phyloP scores from a whole-genome alignment of 306 rosid genomes.

The Prunus mume region DNA sequence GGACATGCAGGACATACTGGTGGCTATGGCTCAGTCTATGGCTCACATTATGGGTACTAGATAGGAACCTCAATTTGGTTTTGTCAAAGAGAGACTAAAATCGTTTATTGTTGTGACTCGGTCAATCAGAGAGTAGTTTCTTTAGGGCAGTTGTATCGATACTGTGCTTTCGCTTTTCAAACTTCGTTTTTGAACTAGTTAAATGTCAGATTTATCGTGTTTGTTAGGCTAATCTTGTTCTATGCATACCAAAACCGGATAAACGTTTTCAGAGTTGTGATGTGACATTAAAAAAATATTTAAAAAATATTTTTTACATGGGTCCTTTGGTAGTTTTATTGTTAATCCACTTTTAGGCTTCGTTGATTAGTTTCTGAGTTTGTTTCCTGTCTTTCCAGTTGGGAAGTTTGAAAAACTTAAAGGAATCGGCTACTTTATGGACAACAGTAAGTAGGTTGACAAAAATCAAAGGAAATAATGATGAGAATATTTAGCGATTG shows the following conservation, averaged over 20 bases:
- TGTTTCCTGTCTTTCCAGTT: not conserved
- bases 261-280: too few relatives aligned
- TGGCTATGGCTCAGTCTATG: conserved; percentile 75
- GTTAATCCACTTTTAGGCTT: too few relatives aligned
- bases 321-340: too few relatives aligned
- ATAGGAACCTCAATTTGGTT: conserved; percentile 6
- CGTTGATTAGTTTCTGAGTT: too few relatives aligned
- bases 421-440: not conserved
- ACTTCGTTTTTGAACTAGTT: conserved; percentile 18
- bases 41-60: conserved; percentile 84
- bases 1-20: conserved; percentile 53
- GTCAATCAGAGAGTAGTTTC: conserved; percentile 10
- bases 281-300: too few relatives aligned
- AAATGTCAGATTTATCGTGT: not conserved
- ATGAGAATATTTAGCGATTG: too few relatives aligned
- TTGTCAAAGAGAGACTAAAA: conserved; percentile 5
- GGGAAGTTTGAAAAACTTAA: not conserved
- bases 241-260: too few relatives aligned
- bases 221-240: not conserved
- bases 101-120: conserved; percentile 13
- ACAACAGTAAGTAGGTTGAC: not conserved
- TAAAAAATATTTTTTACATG: too few relatives aligned
- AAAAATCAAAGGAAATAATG: not conserved
- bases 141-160: conserved; percentile 16
- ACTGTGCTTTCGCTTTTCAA: not conserved